Evolutionary conservation across 2,329 filamentous ascomycete species (phyloP).

Genomic region (Graphilbum fragrans): DNA sequence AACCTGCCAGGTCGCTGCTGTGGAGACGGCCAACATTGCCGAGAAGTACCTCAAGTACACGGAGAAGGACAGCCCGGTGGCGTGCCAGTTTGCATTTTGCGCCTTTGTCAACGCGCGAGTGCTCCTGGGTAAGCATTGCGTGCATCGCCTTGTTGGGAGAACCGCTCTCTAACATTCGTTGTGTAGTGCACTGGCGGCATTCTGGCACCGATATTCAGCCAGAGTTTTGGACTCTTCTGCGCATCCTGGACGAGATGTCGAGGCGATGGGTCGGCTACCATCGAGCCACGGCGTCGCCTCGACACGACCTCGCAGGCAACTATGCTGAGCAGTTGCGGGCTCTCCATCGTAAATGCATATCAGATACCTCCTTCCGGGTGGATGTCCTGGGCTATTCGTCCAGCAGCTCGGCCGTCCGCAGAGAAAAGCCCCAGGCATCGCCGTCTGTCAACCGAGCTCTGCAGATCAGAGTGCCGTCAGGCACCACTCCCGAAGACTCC

Average conservation of each 20-base stretch:
- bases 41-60: constrained; percentile 30
- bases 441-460: too few species aligned
- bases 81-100: constrained; percentile 31
- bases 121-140: constrained; percentile 17
- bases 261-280: constrained; percentile 6
- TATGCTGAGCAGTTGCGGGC: constrained; percentile 6
- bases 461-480: too few species aligned
- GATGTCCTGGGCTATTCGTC: constrained; percentile 5
- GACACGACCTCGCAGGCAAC: constrained; percentile 2
- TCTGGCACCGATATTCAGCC: constrained; percentile 10
- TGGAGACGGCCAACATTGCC: constrained; percentile 31
- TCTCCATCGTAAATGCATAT: constrained; percentile 3
- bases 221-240: constrained; percentile 13
- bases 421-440: too few species aligned
- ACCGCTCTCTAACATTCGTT: too few species aligned
- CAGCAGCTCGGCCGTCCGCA: background rate
- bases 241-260: constrained; percentile 7
- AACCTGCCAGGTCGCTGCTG: constrained; percentile 32
- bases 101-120: constrained; percentile 31
- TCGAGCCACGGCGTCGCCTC: background rate
- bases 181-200: background rate
- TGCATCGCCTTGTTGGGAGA: background rate
- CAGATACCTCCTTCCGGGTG: background rate
- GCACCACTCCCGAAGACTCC: too few species aligned
- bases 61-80: constrained; percentile 14